Percentiles rank a stretch among this genome's conserved stretches.
phyloP scores from a whole-genome alignment of 495 filamentous ascomycete genomes.

The Hyaloscypha bicolor region DNA sequence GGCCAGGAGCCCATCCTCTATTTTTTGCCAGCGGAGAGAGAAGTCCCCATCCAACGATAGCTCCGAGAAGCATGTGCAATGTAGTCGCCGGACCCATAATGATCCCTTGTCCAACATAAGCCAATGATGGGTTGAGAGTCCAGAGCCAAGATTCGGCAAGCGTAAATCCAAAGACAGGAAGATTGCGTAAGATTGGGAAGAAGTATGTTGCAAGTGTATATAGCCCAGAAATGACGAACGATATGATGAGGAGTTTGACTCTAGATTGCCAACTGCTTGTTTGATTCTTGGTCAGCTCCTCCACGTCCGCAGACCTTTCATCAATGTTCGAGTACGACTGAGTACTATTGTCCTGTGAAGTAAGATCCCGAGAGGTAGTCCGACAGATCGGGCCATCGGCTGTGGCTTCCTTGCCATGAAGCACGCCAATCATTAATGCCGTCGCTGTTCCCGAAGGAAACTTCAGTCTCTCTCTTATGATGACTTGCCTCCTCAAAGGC shows the following conservation, averaged over 20 bases:
- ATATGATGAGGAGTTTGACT: constrained; percentile 52
- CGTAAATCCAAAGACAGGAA: constrained; percentile 79
- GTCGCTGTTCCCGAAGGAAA: constrained; percentile 97
- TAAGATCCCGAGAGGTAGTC: not conserved
- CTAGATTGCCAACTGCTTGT: constrained; percentile 50
- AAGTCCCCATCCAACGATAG: constrained; percentile 87
- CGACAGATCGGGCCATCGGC: constrained; percentile 17
- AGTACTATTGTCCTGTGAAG: not conserved
- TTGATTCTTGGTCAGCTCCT: constrained; percentile 25
- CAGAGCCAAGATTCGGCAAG: constrained; percentile 86
- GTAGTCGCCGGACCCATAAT: constrained; percentile 94
- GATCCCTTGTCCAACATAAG: constrained; percentile 86
- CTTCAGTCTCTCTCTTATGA: constrained; percentile 86
- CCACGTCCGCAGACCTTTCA: constrained; percentile 17
- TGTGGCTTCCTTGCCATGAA: constrained; percentile 61
- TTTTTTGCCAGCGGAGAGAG: constrained; percentile 85
- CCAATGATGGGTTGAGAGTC: constrained; percentile 93
- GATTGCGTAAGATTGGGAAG: constrained; percentile 77
- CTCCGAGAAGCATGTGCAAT: constrained; percentile 92
- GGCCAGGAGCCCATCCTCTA: constrained; percentile 86
- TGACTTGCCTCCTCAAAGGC: constrained; percentile 81
- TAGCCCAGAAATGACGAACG: constrained; percentile 53
- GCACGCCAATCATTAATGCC: constrained; percentile 85
- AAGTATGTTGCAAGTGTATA: constrained; percentile 92
- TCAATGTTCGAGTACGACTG: constrained; percentile 6